phyloP scores from a whole-genome alignment of 768 basidiomycete genomes.

The Leccinellum albellum region DNA sequence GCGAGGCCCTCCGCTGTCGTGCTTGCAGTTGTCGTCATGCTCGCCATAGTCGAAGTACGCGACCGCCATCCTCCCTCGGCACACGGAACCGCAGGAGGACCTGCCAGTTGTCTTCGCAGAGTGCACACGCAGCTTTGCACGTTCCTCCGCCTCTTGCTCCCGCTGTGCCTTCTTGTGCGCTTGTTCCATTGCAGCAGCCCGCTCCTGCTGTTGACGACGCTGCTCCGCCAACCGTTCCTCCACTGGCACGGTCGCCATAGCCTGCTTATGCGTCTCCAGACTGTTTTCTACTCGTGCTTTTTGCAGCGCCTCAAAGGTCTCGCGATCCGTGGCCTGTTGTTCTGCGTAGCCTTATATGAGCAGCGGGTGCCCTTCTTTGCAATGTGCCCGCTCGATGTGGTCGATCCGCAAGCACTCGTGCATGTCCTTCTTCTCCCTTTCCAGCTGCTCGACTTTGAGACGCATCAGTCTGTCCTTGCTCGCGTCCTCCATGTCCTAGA shows the following conservation, averaged over 20 bases:
- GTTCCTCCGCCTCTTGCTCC: slow-evolving; percentile 67
- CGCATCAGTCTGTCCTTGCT: no score
- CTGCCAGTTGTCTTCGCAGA: slow-evolving; percentile 17
- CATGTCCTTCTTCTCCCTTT: slow-evolving; percentile 96
- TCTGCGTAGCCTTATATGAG: slow-evolving; percentile 80
- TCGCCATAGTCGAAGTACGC: slow-evolving; percentile 21
- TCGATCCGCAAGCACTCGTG: slow-evolving; percentile 82
- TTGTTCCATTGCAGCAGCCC: slow-evolving; percentile 48
- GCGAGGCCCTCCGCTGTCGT: slow-evolving; percentile 4
- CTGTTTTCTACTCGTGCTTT: slow-evolving; percentile 54
- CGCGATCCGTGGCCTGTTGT: slow-evolving; percentile 77
- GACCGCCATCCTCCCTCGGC: slow-evolving; percentile 17
- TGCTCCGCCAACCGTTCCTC: no score
- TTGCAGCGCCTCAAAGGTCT: slow-evolving; percentile 62
- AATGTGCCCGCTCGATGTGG: slow-evolving; percentile 91
- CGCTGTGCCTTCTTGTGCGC: slow-evolving; percentile 59
- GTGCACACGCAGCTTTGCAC: slow-evolving; percentile 35
- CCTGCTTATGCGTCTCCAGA: no score
- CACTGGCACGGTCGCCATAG: no score
- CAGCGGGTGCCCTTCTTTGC: slow-evolving; percentile 88
- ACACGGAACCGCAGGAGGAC: slow-evolving; percentile 23
- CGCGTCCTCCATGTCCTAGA: slow-evolving; percentile 73
- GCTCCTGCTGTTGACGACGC: slow-evolving; percentile 55
- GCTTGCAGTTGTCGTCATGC: neutral
- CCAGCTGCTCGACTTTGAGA: slow-evolving; percentile 90